phyloP scores from a whole-genome alignment of 768 basidiomycete species.

The Russula virescens region DNA sequence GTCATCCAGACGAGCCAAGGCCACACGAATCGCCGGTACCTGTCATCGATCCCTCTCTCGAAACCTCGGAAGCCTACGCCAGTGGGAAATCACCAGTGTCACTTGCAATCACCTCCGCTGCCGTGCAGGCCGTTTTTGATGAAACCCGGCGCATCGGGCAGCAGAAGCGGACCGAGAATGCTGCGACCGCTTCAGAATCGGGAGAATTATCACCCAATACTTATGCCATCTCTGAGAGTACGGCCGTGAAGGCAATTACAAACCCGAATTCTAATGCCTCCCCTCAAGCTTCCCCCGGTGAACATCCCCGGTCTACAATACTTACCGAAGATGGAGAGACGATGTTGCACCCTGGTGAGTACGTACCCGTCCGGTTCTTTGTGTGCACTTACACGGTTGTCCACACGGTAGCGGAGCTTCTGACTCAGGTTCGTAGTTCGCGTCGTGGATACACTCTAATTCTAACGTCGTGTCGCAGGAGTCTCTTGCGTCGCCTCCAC shows the following conservation, averaged over 20 bases:
- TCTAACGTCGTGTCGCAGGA: conserved; percentile 37
- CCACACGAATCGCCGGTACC: conserved; percentile 21
- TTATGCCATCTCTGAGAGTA: background rate
- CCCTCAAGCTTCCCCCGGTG: conserved; percentile 35
- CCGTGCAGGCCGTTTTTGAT: conserved; percentile 34
- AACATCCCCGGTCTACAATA: conserved; percentile 41
- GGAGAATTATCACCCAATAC: conserved; percentile 8
- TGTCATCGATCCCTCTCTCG: conserved; percentile 38
- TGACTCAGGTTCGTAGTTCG: conserved; percentile 48
- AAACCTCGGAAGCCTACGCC: conserved; percentile 24
- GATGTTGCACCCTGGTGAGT: conserved; percentile 62
- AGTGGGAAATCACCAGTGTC: conserved; percentile 19
- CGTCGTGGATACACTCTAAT: conserved; percentile 17
- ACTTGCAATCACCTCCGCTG: conserved; percentile 26
- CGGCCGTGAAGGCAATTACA: background rate
- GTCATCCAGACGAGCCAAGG: conserved; percentile 3
- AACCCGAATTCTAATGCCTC: background rate
- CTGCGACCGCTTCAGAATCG: background rate
- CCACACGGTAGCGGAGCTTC: conserved; percentile 44
- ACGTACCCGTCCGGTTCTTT: background rate
- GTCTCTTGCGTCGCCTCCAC: conserved; percentile 67
- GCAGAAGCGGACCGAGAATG: background rate
- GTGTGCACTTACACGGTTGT: conserved; percentile 10
- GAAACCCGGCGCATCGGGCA: conserved; percentile 31
- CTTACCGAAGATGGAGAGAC: conserved; percentile 60